These are phyloP conservation scores for Babesia ovata DNA, from an alignment of 169 alveolate genomes.

Conservation along the genomic window DNA sequence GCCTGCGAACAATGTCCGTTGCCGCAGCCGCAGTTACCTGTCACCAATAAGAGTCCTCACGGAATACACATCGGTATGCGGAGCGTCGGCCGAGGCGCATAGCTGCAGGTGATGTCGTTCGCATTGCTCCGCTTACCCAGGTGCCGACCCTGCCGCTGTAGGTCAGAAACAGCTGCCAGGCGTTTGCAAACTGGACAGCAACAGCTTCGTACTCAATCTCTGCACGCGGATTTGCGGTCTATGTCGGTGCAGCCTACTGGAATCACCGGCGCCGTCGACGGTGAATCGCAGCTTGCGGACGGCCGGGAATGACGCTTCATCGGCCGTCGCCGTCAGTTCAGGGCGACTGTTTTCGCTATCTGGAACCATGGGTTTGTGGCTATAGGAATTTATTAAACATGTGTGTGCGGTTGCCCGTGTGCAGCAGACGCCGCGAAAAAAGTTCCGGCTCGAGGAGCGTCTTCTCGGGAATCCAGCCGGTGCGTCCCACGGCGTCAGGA, in stretches of 20 bases:
- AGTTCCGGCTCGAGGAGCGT: slow-evolving; percentile 58
- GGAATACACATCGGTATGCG: slow-evolving; percentile 56
- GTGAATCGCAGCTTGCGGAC: slow-evolving; percentile 21
- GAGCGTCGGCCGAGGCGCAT: slow-evolving; percentile 56
- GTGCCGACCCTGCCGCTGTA: slow-evolving; percentile 43
- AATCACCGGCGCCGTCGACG: slow-evolving; percentile 6
- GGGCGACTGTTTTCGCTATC: not conserved
- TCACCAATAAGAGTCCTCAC: slow-evolving; percentile 49
- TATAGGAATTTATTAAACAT: slow-evolving; percentile 31
- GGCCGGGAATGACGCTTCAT: slow-evolving; percentile 24
- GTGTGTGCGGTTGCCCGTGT: slow-evolving; percentile 17
- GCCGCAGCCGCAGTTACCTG: slow-evolving; percentile 19
- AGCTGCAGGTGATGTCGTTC: not conserved
- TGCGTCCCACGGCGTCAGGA: slow-evolving; percentile 11
- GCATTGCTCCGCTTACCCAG: slow-evolving; percentile 43
- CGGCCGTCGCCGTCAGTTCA: not conserved
- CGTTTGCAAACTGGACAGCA: slow-evolving; percentile 39
- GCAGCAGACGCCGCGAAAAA: slow-evolving; percentile 35
- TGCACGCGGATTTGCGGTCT: not conserved
- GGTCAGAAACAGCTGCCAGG: slow-evolving; percentile 67
- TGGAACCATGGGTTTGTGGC: not conserved
- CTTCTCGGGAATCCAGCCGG: slow-evolving; percentile 67
- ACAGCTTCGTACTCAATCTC: slow-evolving; percentile 29
- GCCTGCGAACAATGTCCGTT: slow-evolving; percentile 1
- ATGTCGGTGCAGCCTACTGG: not conserved